These are phyloP conservation scores for Cladosporium velox DNA, from an alignment of 2,329 filamentous ascomycete genomes.

Conservation along the genomic window DNA sequence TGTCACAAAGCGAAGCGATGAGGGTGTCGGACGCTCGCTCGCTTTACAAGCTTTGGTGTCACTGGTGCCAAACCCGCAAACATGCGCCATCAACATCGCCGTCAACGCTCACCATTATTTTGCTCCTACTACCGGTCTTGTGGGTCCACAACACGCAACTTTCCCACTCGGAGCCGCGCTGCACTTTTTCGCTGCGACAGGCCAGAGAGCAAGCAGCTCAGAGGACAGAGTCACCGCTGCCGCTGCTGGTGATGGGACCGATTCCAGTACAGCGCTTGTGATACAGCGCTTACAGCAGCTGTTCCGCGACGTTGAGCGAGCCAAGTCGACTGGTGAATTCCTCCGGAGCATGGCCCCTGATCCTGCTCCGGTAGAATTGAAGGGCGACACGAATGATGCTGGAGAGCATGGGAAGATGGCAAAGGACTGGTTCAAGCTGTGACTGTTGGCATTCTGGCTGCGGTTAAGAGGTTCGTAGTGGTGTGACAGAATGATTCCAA, in stretches of 20 bases:
- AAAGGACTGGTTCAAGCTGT: background rate
- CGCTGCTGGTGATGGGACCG: background rate
- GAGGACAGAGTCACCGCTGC: background rate
- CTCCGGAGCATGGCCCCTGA: background rate
- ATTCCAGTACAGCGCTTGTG: background rate
- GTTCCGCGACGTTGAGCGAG: background rate
- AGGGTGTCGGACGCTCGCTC: background rate
- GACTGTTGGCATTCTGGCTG: background rate
- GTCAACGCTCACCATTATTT: background rate
- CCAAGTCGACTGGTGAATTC: background rate
- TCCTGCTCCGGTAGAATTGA: background rate
- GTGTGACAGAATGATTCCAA: too few species aligned
- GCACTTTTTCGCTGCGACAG: background rate
- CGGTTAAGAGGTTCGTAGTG: too few species aligned
- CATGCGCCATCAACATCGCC: constrained; percentile 1
- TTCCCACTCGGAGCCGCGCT: background rate
- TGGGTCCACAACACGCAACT: background rate
- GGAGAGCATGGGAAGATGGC: background rate
- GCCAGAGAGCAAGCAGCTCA: background rate
- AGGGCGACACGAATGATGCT: background rate
- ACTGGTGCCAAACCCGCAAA: background rate
- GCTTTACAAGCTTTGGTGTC: background rate
- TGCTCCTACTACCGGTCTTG: background rate
- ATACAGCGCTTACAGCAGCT: background rate
- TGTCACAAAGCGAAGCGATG: background rate